These are phyloP conservation scores for Torulaspora microellipsoides DNA, from an alignment of 805 yeast genomes.

Conservation along the genomic window DNA sequence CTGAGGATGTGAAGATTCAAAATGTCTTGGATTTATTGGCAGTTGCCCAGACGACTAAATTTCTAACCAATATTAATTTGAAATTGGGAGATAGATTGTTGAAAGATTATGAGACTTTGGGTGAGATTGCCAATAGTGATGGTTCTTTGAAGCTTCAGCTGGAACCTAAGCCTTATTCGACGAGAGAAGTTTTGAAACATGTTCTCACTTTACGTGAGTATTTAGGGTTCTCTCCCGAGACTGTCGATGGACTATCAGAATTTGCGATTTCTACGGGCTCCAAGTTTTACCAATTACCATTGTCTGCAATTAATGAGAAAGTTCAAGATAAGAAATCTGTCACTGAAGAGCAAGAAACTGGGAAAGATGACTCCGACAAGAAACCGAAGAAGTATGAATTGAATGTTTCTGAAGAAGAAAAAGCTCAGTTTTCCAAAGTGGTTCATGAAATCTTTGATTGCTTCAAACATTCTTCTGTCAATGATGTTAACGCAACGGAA, in stretches of 20 bases:
- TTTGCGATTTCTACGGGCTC: constrained; percentile 33
- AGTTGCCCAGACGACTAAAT: constrained; percentile 26
- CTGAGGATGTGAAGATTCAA: constrained; percentile 26
- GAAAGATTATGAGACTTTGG: constrained; percentile 18
- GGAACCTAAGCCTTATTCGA: constrained; percentile 27
- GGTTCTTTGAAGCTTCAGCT: constrained; percentile 18
- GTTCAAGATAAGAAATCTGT: constrained; percentile 9
- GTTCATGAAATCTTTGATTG: constrained; percentile 25
- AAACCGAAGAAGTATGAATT: constrained; percentile 22
- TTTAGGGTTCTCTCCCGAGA: constrained; percentile 32
- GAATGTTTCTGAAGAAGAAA: constrained; percentile 30
- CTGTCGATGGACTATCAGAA: constrained; percentile 31
- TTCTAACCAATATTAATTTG: constrained; percentile 28
- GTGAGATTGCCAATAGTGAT: constrained; percentile 16
- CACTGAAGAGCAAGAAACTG: constrained; percentile 7
- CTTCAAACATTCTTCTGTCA: constrained; percentile 15
- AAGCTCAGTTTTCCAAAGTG: constrained; percentile 19
- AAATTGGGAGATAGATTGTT: constrained; percentile 17
- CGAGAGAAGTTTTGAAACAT: constrained; percentile 32
- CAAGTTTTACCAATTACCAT: constrained; percentile 27
- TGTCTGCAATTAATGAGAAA: constrained; percentile 20
- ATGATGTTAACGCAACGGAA: constrained; percentile 19
- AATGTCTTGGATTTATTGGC: constrained; percentile 26
- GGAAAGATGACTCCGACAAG: constrained; percentile 8
- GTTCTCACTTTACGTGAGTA: constrained; percentile 31